Evolutionary conservation across 2,329 filamentous ascomycete genomes (phyloP).

Genomic region (Cryoendolithus antarcticus): DNA sequence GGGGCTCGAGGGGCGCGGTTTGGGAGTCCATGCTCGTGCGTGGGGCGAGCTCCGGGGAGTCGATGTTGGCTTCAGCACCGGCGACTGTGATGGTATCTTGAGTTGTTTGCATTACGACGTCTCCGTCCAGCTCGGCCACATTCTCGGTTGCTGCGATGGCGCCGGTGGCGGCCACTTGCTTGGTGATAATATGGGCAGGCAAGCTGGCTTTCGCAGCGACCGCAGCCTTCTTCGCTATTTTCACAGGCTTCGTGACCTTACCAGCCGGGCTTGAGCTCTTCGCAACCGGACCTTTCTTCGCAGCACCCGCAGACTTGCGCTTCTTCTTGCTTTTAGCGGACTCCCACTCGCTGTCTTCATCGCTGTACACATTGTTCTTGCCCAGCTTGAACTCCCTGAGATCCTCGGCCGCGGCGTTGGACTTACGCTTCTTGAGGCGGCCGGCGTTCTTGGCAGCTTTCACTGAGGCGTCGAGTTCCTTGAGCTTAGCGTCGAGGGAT

Average conservation of each 20-base stretch:
- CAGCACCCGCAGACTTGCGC: conserved; percentile 16
- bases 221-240: no score
- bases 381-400: conserved; percentile 17
- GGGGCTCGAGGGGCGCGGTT: conserved; percentile 17
- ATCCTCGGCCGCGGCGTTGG: conserved; percentile 18
- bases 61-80: no score
- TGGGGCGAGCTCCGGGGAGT: background rate
- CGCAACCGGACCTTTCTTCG: conserved; percentile 5
- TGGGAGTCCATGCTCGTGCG: conserved; percentile 12
- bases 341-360: conserved; percentile 11
- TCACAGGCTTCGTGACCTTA: background rate
- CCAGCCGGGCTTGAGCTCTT: conserved; percentile 1
- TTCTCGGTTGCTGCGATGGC: no score
- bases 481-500: conserved; percentile 19
- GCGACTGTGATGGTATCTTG: no score
- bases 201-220: background rate
- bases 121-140: background rate
- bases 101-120: background rate
- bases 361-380: conserved; percentile 4
- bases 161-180: no score
- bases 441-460: conserved; percentile 13
- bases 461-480: conserved; percentile 14
- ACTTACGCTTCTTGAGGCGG: conserved; percentile 29
- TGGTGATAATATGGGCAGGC: no score
- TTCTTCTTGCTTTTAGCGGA: conserved; percentile 19